Base-by-base conservation (phyloP, 257 asterid genomes). In the Gentiana macrophylla region DNA sequence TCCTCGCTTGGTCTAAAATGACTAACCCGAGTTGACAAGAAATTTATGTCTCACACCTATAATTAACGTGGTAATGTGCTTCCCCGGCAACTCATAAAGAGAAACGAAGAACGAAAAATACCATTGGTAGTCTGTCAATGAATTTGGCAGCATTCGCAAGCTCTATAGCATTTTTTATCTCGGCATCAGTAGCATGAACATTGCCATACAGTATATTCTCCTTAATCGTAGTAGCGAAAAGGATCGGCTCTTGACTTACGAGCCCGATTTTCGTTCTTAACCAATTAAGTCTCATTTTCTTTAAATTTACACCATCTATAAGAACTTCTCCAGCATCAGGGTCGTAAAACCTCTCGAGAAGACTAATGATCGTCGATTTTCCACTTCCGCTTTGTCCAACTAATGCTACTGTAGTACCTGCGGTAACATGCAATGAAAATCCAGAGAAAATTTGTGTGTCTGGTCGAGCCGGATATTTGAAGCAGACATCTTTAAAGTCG, bases 311-410 rank as follows among this genome's bases (percentile, higher is more conserved):
- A 0, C 85, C 94, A 33, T 86, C 94, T 11, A 81, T 62, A 52
- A 77, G 56, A 6, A 86, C 70, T 57, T 62, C 74, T 5, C 96
- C 96, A 10, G 75, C 74, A 58, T 76, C 78, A 37, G 91, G 94
- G 35, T 86, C 94, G 45, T 86, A 86, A 64, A 86, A 86, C 61
- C 94, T 72, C 66, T 86, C 85, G 34, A 86, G 56, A 49, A 86
- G 77, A 61, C 84, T 74, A 59, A 84, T 73, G 2, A 81, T 74
- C 0, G 94, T 81, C 12, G 95, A 86, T 52, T 86, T 86, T 47
- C 95, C 95, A 41, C 95, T 86, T 56, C 95, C 95, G 61, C 95
- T 86, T 49, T 79, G 91, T 60, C 95, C 95, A 3, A 86, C 94
- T 60, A 86, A 67, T n/a, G 94, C 95, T n/a, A 65, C 69, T 2